Base-by-base conservation (phyloP, 2,329 filamentous ascomycete genomes). In the Scortechinia acanthostroma region DNA sequence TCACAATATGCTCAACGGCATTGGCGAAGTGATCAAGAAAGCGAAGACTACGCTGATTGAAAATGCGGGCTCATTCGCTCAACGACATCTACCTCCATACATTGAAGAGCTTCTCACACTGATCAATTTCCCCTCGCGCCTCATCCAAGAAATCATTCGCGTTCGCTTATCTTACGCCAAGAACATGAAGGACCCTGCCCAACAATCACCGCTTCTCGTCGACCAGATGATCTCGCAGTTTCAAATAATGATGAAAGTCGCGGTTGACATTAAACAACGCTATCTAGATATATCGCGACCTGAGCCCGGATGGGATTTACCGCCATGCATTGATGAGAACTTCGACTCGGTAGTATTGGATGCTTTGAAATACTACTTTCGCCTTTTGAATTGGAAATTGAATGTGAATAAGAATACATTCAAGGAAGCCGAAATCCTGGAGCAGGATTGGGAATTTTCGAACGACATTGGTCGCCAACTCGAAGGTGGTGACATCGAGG, bases 191-290 rank as follows among this genome's bases (percentile, higher is more conserved):
- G 91, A 97, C 56, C 89, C 90, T 6, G 86, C 90, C 2, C 88
- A 93, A 66, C 88, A 95, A 60, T 94, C 91, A 51, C 76, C 88
- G 21, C 86, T 98, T 69, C 89, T 98, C 75, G 88, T 94, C 49
- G 91, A 97, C 59, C 91, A 97, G 65, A 95, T 97, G 88, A 96
- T 98, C 50, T 76, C 87, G 0, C 93, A 98, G 58, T 97, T 98
- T 55, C 91, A 95, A 63, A 88, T 96, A 40, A 70, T 97, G 45
- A 80, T 98, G 51, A 90, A 88, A 57, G 82, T 97, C 52, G 91
- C 93, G 22, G 91, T 95, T 49, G 79, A 85, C 50, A 95, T 97
- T 65, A 98, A 97, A 64, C 79, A 86, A 55, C 87, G 91, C 52
- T 96, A 95, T 58, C 74, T 87, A 25, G 71, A 80, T 21, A 89